phyloP scores from a whole-genome alignment of 441 rosid species.

The Gossypium trilobum region DNA sequence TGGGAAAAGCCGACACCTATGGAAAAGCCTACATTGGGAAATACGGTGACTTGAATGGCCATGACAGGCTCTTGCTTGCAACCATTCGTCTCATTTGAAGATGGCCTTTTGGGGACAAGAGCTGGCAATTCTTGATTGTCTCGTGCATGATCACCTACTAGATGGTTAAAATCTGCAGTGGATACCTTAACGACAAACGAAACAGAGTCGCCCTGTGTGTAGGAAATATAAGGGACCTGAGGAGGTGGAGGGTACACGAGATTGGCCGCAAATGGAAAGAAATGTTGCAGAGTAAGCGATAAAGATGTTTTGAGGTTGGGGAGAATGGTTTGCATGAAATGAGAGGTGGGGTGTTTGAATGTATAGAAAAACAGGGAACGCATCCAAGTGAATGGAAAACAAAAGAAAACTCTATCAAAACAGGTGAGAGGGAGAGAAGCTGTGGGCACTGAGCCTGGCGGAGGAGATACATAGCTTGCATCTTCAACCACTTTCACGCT shows the following conservation, averaged over 20 bases:
- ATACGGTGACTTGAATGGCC: conserved; percentile 40
- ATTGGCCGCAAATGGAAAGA: conserved; percentile 30
- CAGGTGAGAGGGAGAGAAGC: not conserved
- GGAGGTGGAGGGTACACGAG: conserved; percentile 25
- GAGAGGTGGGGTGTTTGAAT: conserved; percentile 7
- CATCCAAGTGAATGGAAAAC: not conserved
- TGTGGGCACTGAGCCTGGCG: not conserved
- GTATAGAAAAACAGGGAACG: conserved; percentile 31
- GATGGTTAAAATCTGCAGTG: conserved; percentile 15
- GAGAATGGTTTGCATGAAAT: conserved; percentile 20
- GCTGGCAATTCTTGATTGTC: conserved; percentile 17
- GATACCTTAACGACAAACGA: conserved; percentile 23
- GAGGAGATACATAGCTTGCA: not conserved
- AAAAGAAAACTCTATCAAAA: not conserved
- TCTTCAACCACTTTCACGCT: not conserved
- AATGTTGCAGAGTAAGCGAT: conserved; percentile 27
- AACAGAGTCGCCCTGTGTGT: conserved; percentile 14
- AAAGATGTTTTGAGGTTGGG: conserved; percentile 33
- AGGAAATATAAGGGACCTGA: conserved; percentile 20
- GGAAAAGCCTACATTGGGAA: conserved; percentile 42
- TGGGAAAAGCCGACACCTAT: conserved; percentile 9
- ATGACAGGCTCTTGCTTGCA: conserved; percentile 8
- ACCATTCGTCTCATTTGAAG: not conserved
- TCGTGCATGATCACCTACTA: conserved; percentile 6
- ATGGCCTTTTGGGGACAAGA: conserved; percentile 18